Evolutionary conservation across 2,329 filamentous ascomycete genomes (phyloP), one percentile per base, ranked within the genome.

Genomic region (Annulohypoxylon truncatum): DNA sequence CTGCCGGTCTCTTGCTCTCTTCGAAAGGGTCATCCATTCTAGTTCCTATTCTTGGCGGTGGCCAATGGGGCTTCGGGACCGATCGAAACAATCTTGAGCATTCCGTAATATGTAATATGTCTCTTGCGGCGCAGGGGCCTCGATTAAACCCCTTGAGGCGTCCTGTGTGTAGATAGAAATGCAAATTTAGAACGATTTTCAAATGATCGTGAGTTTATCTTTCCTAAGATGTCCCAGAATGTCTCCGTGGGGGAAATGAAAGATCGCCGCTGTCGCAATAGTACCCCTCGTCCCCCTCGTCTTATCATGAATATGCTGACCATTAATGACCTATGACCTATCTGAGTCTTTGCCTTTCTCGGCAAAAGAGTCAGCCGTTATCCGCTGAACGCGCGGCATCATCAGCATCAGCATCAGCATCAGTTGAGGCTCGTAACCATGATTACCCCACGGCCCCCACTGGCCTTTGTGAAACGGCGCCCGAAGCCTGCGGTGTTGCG

Each of bases 61-160:
- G 35, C 44, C 22, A 44, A 18, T 33, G 51, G 55, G 54, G 50
- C 61, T 63, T 69, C 67, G 61, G 67, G 63, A 61, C 64, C 64
- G 67, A 67, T 64, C 58, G 64, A 69, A 62, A 57, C 61, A 60
- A 65, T 67, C 55, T 62, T 48, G 44, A 62, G 29, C 51, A 20
- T 56, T 59, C 42, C 55, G 13, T 56, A 38, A 56, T 28, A 56
- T 38, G 4, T 38, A 5, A 18, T 38, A 18, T 65, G 61, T 64
- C 67, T 67, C 61, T 56, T 64, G 61, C 53, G 33, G 40, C 46
- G 22, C 61, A 61, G 52, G 54, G 57, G 52, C 28, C n/a, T 28
- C 7, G 31, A 46, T 63, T 61, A 55, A 66, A 61, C 58, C 62
- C 31, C n/a, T 66, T 38, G 31, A 18, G 53, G 47, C 18, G 29